These are phyloP conservation scores for Penicillium thymicola DNA, from an alignment of 2,329 filamentous ascomycete genomes.

Conservation along the genomic window DNA sequence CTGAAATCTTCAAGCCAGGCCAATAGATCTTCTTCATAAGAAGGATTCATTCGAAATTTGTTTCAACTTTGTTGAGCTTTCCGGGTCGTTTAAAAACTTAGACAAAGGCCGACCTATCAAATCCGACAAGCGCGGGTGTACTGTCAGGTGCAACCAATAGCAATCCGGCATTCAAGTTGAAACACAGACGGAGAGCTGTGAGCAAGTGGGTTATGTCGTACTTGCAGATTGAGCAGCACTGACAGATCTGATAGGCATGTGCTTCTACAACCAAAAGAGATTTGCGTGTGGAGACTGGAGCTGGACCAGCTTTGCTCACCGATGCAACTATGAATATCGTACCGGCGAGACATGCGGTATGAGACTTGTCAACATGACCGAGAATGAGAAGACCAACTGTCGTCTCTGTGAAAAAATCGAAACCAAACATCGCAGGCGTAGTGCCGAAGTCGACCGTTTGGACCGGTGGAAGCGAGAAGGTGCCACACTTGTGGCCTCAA, in stretches of 20 bases:
- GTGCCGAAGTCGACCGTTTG: slow-evolving; percentile 72
- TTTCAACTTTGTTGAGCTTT: slow-evolving; percentile 20
- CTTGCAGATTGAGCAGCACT: slow-evolving; percentile 24
- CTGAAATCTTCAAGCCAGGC: slow-evolving; percentile 12
- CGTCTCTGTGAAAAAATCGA: slow-evolving; percentile 85
- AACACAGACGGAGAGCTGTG: slow-evolving; percentile 30
- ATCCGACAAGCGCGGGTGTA: slow-evolving; percentile 25
- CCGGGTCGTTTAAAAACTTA: slow-evolving; percentile 20
- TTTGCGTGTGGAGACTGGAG: slow-evolving; percentile 89
- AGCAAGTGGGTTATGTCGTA: slow-evolving; percentile 34
- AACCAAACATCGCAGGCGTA: slow-evolving; percentile 72
- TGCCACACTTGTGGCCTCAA: slow-evolving; percentile 55
- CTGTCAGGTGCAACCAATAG: slow-evolving; percentile 33
- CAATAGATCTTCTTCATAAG: slow-evolving; percentile 23
- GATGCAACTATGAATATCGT: slow-evolving; percentile 91
- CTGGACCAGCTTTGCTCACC: slow-evolving; percentile 88
- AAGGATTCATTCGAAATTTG: slow-evolving; percentile 20
- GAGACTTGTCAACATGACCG: slow-evolving; percentile 78
- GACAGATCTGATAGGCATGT: slow-evolving; percentile 61
- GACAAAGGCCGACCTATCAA: slow-evolving; percentile 36
- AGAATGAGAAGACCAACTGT: slow-evolving; percentile 64
- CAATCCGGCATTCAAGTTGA: slow-evolving; percentile 28
- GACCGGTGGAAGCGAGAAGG: slow-evolving; percentile 74
- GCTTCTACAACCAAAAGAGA: slow-evolving; percentile 88
- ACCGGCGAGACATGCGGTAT: slow-evolving; percentile 95